Conservation (phyloP, 2,329 filamentous ascomycete genomes). For the Diaporthe eres region DNA sequence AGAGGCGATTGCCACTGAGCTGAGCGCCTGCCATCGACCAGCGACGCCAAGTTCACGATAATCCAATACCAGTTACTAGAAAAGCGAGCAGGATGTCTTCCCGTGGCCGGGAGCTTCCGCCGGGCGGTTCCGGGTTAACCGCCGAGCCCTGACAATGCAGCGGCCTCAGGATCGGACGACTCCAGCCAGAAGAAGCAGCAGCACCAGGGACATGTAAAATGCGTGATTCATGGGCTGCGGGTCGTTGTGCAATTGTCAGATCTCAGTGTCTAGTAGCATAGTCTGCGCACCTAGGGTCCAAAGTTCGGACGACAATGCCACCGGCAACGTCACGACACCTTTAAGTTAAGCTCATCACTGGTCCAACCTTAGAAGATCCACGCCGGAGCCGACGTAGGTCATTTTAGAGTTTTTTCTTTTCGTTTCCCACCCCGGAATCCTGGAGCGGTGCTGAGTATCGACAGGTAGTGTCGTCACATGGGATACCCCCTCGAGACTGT, state of each 20-base stretch:
- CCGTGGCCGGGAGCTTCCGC: background rate
- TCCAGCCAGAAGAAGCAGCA: background rate
- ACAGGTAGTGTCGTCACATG: background rate
- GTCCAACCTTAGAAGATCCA: background rate
- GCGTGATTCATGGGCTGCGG: background rate
- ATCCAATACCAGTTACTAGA: background rate
- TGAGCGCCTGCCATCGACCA: background rate
- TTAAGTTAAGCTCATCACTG: background rate
- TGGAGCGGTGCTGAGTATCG: background rate
- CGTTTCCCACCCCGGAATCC: background rate
- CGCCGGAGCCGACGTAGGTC: background rate
- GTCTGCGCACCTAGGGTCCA: background rate
- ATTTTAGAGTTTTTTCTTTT: background rate
- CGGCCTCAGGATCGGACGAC: background rate
- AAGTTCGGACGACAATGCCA: slow-evolving; percentile 12
- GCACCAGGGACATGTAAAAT: background rate
- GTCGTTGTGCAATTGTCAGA: too few species aligned
- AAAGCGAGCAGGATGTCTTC: too few species aligned
- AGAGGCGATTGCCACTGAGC: background rate
- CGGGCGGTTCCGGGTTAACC: background rate
- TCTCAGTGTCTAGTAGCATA: background rate
- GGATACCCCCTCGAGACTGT: background rate
- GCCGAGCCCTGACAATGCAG: background rate
- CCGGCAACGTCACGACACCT: background rate
- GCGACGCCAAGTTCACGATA: background rate